Evolutionary conservation across 2,329 filamentous ascomycete genomes (phyloP), one percentile per base, ranked within the genome.

Genomic region (Amauroascus verrucosus): DNA sequence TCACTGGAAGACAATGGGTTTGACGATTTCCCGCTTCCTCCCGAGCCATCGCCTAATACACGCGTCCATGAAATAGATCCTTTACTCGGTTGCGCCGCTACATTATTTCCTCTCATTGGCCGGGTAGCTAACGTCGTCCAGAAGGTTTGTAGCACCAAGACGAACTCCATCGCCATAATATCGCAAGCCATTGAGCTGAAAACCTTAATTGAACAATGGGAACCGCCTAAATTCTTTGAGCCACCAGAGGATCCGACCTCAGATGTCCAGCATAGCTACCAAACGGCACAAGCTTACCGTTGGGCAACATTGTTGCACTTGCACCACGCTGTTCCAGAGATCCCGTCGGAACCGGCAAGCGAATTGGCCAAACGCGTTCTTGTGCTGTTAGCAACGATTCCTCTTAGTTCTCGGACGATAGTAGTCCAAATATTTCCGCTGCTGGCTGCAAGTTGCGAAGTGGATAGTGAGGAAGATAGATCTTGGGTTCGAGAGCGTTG

Each of bases 391-490:
- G 82, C 81, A 2, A 83, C 79, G 0, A 80, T 86, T 0, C 81
- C 83, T 1, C 67, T 79, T 1, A 76, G 72, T 9, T 84, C 80
- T 33, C 76, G 82, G 7, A 77, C 82, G 0, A 77, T 81, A 16
- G 83, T 86, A 44, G 77, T 86, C 1, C 83, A 86, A 37, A 84
- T 86, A 54, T 86, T 82, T 58, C 84, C 84, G 1, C 74, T 87
- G 1, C 73, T 85, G 57, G 81, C 79, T 0, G 84, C 83, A 2
- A 82, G 83, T 1, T 83, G 81, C 58, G 83, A 86, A 65, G 78
- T 78, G 7, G 71, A 75, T 22, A 74, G 73, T 2, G 68, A 72
- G 13, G 81, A 84, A 58, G 80, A 85, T 59, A 71, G 83, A 11
- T 69, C 77, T 28, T 86, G 82, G 81, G 79, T 86, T 1, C 70